Evolutionary conservation across 176 grass and related monocot species (phyloP).

Genomic region (Hyparrhenia diplandra): DNA sequence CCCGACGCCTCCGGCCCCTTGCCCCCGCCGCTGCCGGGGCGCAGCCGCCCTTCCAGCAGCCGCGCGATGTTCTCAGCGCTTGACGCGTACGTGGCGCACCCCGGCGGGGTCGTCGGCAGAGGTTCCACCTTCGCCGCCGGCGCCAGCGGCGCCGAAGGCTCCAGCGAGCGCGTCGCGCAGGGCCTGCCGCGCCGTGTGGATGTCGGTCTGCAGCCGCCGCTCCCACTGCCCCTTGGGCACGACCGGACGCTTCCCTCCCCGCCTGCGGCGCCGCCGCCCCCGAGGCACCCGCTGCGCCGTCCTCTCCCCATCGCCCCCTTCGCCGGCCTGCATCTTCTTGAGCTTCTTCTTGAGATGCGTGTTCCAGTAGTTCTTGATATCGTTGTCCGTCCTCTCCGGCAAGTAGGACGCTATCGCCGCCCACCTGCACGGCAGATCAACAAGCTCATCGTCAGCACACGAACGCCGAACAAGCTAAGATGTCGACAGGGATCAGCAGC

Average conservation of each 20-base stretch:
- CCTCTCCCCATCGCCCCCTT: neutral
- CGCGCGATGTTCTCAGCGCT: slow-evolving; percentile 89
- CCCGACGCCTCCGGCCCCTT: slow-evolving; percentile 43
- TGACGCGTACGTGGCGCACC: slow-evolving; percentile 66
- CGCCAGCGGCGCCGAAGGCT: slow-evolving; percentile 17
- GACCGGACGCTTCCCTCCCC: neutral
- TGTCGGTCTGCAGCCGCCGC: slow-evolving; percentile 84
- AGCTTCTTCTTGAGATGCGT: slow-evolving; percentile 95
- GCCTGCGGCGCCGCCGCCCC: neutral
- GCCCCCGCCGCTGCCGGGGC: neutral
- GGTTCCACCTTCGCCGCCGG: neutral
- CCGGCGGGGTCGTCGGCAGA: slow-evolving; percentile 2
- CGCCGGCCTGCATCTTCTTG: slow-evolving; percentile 50
- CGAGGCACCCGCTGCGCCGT: neutral
- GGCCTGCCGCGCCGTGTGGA: slow-evolving; percentile 85
- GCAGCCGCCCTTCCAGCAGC: slow-evolving; percentile 81
- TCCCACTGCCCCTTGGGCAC: slow-evolving; percentile 90
- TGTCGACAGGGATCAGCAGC: too few relatives aligned
- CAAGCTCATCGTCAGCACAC: neutral
- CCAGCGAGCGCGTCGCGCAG: slow-evolving; percentile 74
- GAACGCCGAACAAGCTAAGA: too few relatives aligned
- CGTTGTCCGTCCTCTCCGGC: slow-evolving; percentile 95
- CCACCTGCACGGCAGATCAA: slow-evolving; percentile 54
- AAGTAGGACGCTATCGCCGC: slow-evolving; percentile 92
- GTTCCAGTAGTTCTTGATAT: slow-evolving; percentile 99